Evolutionary conservation across 768 basidiomycete species (phyloP).

Genomic region (Gyrodon lividus): DNA sequence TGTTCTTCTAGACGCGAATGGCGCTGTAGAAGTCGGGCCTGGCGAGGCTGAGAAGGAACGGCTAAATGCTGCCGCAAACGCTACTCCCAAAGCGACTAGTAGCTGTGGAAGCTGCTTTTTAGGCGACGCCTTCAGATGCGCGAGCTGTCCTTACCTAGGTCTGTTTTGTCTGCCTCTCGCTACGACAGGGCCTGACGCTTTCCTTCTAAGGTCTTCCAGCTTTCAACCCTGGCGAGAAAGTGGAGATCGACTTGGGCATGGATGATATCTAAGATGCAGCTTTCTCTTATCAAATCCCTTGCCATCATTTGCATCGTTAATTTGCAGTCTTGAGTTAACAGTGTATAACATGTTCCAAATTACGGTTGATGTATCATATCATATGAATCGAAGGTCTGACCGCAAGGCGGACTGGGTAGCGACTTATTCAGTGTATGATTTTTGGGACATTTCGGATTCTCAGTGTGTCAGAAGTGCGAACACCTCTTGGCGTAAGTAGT

Average conservation of each 20-base stretch:
- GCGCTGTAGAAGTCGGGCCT: constrained; percentile 59
- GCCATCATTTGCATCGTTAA: not conserved
- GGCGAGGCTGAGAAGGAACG: constrained; percentile 61
- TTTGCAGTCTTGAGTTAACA: not conserved
- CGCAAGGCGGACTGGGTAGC: not conserved
- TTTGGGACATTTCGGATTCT: not conserved
- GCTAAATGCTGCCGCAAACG: constrained; percentile 61
- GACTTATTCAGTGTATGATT: not conserved
- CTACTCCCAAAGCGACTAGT: constrained; percentile 86
- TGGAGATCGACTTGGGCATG: constrained; percentile 85
- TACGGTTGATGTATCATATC: not conserved
- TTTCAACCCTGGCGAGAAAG: constrained; percentile 98
- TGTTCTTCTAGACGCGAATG: constrained; percentile 61
- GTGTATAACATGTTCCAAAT: constrained; percentile 1
- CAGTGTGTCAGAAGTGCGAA: too few relatives aligned
- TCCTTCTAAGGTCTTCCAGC: constrained; percentile 83
- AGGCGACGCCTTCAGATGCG: constrained; percentile 97
- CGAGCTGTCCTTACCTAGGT: constrained; percentile 96
- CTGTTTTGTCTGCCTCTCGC: constrained; percentile 32
- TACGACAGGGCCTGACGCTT: constrained; percentile 9
- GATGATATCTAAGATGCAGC: constrained; percentile 51
- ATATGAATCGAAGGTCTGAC: not conserved
- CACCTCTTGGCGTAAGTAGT: too few relatives aligned
- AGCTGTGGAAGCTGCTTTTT: constrained; percentile 97
- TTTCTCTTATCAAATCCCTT: not conserved